A percentile compares a stretch with the other conserved stretches of the same genome.
These are phyloP conservation scores for Immersiella caudata DNA, from an alignment of 495 filamentous ascomycete genomes.

Conservation along the genomic window DNA sequence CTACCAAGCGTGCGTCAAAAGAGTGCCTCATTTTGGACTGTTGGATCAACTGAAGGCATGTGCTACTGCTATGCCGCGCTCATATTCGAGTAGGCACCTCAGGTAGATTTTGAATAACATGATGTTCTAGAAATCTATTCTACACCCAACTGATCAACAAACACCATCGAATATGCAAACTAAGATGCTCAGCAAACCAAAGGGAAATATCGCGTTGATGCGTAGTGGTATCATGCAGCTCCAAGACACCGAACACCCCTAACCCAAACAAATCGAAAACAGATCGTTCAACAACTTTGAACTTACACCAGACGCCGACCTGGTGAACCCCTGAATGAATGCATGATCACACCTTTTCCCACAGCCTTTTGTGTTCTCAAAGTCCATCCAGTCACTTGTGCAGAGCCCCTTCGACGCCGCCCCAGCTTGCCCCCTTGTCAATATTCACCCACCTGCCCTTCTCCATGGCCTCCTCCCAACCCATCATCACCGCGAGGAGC, in stretches of 20 bases:
- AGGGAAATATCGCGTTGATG: constrained; percentile 6
- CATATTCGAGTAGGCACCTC: background rate
- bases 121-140: too few species aligned
- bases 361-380: background rate
- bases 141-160: background rate
- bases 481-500: constrained; percentile 75
- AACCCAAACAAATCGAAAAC: background rate
- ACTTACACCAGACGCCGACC: constrained; percentile 5
- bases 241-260: background rate
- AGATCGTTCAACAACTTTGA: too few species aligned
- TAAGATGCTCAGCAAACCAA: background rate
- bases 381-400: background rate
- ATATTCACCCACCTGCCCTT: constrained; percentile 67
- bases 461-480: constrained; percentile 67
- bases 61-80: background rate
- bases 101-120: too few species aligned
- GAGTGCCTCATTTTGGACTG: too few species aligned
- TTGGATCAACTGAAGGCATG: background rate
- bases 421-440: constrained; percentile 68
- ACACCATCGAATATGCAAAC: background rate
- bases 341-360: background rate
- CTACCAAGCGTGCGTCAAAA: too few species aligned
- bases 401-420: constrained; percentile 34
- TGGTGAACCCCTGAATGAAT: background rate
- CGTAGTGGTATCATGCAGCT: constrained; percentile 11